Evolutionary conservation across 2,329 filamentous ascomycete genomes (phyloP), one percentile per base, ranked within the genome.

Genomic region (Fusarium sp.): DNA sequence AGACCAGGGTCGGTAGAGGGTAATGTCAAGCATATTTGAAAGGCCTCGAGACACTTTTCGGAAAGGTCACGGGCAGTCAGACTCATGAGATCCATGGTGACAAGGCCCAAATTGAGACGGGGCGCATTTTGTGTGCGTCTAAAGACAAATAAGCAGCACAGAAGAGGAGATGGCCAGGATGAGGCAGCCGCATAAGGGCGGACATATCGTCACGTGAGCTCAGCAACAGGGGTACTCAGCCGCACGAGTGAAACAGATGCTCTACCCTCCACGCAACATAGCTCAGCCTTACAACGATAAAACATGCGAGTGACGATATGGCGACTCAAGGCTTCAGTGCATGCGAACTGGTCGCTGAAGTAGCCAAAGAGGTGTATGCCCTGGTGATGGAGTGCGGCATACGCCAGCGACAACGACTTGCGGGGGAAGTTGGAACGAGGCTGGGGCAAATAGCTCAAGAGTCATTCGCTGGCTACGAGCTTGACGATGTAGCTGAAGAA

Each of bases 101-200:
- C 0, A 1, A 36, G 0, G 4, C 0, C 1, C 0, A 2, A 26
- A 15, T 6, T 22, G 9, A 6, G 7, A 4, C n/a, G 5, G 2
- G 6, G 47, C 4, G 3, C 16, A 24, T 24, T 20, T 14, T 12
- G 2, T 16, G 12, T 1, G 33, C 15, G 1, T 4, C 16, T 9
- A 3, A 8, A 0, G 33, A 35, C 3, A 9, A 35, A 15, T 5
- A 35, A 0, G 33, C 33, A 35, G 33, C 20, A 0, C 36, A 39
- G 13, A 14, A 42, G 39, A 24, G 39, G 39, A n/a, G 44, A 30
- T 13, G 31, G 2, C 2, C n/a, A 38, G 42, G 8, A 28, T 22
- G 8, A 45, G 42, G 24, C 24, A 28, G 8, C 22, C 0, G 28
- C 16, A 35, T 2, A 20, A 51, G 0, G 13, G n/a, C 24, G n/a